These are phyloP conservation scores for Verticillium nubilum DNA, from an alignment of 2,329 filamentous ascomycete species.

Conservation along the genomic window DNA sequence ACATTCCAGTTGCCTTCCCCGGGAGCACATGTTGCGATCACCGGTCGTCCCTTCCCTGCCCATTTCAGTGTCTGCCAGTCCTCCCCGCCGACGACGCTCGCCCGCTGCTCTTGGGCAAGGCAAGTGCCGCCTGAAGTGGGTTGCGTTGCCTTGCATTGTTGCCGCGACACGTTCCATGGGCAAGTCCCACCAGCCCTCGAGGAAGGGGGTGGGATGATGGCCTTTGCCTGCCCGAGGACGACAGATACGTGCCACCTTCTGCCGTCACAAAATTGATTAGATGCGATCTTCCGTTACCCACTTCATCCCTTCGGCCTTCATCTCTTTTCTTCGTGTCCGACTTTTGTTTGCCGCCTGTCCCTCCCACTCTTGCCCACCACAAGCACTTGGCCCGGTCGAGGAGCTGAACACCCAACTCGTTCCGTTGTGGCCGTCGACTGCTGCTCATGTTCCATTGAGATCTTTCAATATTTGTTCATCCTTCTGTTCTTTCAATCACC, in stretches of 20 bases:
- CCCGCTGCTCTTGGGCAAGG: not conserved
- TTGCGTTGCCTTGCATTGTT: not conserved
- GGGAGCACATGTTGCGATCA: not conserved
- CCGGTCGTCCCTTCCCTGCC: not conserved
- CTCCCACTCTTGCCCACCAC: not conserved
- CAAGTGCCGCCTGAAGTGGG: not conserved
- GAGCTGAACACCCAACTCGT: not conserved
- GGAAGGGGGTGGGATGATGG: not conserved
- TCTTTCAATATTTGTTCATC: not conserved
- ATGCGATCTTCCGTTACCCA: not conserved
- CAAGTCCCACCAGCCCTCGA: not conserved
- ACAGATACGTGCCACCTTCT: not conserved
- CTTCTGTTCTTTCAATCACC: not conserved
- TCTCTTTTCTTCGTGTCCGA: not conserved
- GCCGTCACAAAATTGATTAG: not conserved
- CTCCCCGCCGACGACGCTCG: not conserved
- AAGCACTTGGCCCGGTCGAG: not conserved
- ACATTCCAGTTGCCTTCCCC: not conserved
- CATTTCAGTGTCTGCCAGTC: not conserved
- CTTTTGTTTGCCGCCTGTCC: not conserved
- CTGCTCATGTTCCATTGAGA: not conserved
- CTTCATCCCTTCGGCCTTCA: not conserved
- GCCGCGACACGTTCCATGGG: not conserved
- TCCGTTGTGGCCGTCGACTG: not conserved
- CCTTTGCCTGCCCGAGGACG: not conserved